Evolutionary conservation across 148 eudicot genomes (phyloP), one percentile per base, ranked within the genome.

Genomic region (Limonium bicolor): DNA sequence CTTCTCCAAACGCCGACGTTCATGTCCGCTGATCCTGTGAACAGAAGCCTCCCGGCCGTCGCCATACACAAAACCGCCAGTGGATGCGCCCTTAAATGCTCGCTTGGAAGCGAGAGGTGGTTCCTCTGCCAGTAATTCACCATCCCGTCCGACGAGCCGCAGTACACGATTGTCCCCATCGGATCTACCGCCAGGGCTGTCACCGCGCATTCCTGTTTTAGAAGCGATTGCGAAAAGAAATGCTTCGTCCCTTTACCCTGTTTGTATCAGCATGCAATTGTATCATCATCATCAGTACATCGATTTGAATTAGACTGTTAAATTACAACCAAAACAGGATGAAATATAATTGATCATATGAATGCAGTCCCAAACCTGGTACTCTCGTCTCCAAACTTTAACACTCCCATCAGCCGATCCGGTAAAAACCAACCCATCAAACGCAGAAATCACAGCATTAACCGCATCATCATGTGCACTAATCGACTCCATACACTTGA

Each of bases 171-270:
- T 0, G 61, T 51, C 0, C 72, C 62, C 0, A 66, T 33, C 0
- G 60, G 64, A 40, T 79, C 63, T 4, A 83, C 64, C 0, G 71
- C 78, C 12, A 83, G 48, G 0, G 94, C 74, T 3, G 94, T 83
- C 0, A 83, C 69, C 0, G 94, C 94, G 6, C 81, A 70, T 17
- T 83, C 94, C 41, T 79, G 87, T 27, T 79, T 83, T 9, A 83
- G 31, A 13, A 83, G 8, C 0, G 68, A 52, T 16, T 76, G 80
- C 1, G 83, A 72, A 26, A 78, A 78, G 56, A 60, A 78, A 36
- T 83, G 94, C 27, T 83, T 78, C 0, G 86, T 78, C n/a, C 87
- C 74, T 30, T 76, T 83, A 1, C 80, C 81, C 22, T 82, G 86
- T n/a, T n/a, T n/a, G n/a, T n/a, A n/a, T n/a, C n/a, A n/a, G n/a